A percentile compares a stretch with the other conserved stretches of the same genome.
phyloP scores from a whole-genome alignment of 768 basidiomycete species.

The Neoboletus magnificus region DNA sequence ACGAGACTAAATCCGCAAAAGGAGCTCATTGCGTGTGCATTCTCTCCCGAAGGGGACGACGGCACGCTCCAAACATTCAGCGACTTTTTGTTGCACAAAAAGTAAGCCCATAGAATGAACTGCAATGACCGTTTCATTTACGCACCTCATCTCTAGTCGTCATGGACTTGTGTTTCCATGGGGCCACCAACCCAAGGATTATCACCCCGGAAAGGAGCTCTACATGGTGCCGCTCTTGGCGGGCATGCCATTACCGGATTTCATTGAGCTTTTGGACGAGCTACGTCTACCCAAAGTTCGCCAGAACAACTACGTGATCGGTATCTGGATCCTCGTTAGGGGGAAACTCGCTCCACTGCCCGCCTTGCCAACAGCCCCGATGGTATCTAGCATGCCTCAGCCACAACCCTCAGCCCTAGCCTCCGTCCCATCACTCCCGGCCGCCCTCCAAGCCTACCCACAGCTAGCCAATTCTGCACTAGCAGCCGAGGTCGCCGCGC shows the following conservation, averaged over 20 bases:
- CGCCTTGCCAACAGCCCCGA: conserved; percentile 15
- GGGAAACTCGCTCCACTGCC: conserved; percentile 63
- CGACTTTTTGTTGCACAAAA: conserved; percentile 68
- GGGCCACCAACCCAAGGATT: conserved; percentile 70
- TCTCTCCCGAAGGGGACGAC: conserved; percentile 52
- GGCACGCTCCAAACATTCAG: conserved; percentile 55
- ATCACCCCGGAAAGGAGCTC: conserved; percentile 77
- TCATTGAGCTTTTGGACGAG: conserved; percentile 77
- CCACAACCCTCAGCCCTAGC: conserved; percentile 14
- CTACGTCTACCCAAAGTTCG: conserved; percentile 65
- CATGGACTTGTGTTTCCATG: conserved; percentile 87
- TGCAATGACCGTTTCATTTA: conserved; percentile 9
- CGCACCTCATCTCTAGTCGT: conserved; percentile 47
- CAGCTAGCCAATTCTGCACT: conserved; percentile 49
- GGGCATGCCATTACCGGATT: conserved; percentile 72
- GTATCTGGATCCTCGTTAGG: conserved; percentile 82
- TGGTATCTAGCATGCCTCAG: conserved; percentile 9
- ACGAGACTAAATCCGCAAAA: conserved; percentile 73
- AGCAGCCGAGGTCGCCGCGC: conserved; percentile 66
- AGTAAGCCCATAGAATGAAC: conserved; percentile 43
- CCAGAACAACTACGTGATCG: conserved; percentile 65
- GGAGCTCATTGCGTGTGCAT: conserved; percentile 76
- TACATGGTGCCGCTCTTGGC: conserved; percentile 79
- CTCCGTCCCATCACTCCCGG: conserved; percentile 19
- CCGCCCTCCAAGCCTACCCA: conserved; percentile 30